phyloP scores from a whole-genome alignment of 2,329 filamentous ascomycete species.

The Arthrobotrys sphaeroides region DNA sequence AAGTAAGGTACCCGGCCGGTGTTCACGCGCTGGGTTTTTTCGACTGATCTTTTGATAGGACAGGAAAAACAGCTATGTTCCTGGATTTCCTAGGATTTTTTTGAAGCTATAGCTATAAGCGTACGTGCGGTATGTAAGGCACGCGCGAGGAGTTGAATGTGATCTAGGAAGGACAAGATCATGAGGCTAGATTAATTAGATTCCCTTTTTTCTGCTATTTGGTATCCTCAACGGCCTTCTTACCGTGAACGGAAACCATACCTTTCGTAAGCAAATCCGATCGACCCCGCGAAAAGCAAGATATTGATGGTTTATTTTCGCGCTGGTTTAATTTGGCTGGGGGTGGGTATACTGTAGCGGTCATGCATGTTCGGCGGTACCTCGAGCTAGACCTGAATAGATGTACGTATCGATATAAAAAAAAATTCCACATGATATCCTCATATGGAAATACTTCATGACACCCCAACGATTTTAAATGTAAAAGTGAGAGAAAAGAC shows the following conservation, averaged over 20 bases:
- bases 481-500: slow-evolving; percentile 1
- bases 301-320: too few relatives aligned
- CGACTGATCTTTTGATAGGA: slow-evolving; percentile 3
- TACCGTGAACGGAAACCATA: too few relatives aligned
- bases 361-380: too few relatives aligned
- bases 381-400: too few relatives aligned
- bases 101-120: too few relatives aligned
- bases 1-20: slow-evolving; percentile 9
- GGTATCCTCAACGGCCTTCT: too few relatives aligned
- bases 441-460: slow-evolving; percentile 54
- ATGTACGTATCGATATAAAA: neutral
- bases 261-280: too few relatives aligned
- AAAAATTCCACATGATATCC: slow-evolving; percentile 52
- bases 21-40: neutral
- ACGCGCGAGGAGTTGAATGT: neutral
- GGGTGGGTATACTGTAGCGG: neutral
- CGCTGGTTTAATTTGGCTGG: too few relatives aligned
- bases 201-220: slow-evolving; percentile 5
- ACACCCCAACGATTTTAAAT: slow-evolving; percentile 2
- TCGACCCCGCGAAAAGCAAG: too few relatives aligned
- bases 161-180: slow-evolving; percentile 14
- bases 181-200: too few relatives aligned
- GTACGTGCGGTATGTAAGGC: neutral
- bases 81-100: neutral
- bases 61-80: neutral